Percentiles rank a stretch among this genome's conserved stretches.
phyloP scores from a whole-genome alignment of 1,284 basidiomycete species.

The Hemileia vastatrix region DNA sequence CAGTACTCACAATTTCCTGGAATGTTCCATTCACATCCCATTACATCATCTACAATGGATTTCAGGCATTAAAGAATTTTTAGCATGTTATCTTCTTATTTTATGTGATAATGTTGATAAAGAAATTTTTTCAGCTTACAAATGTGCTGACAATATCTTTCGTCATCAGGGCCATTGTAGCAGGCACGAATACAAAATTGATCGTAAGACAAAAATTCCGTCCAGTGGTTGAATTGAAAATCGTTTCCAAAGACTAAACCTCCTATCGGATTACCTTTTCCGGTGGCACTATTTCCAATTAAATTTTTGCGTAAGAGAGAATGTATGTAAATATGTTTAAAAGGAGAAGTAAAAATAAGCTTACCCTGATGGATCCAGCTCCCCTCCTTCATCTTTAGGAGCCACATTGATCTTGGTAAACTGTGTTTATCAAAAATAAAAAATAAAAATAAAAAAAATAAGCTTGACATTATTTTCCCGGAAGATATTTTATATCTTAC shows the following conservation, averaged over 20 bases:
- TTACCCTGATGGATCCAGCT: slow-evolving; percentile 19
- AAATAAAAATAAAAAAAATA: neutral
- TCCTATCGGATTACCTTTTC: slow-evolving; percentile 18
- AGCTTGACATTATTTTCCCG: too few relatives aligned
- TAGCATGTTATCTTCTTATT: too few relatives aligned
- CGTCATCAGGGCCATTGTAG: neutral
- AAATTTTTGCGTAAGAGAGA: neutral
- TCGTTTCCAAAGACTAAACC: slow-evolving; percentile 14
- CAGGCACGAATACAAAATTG: slow-evolving; percentile 18
- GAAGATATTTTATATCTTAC: neutral
- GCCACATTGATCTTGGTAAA: slow-evolving; percentile 21
- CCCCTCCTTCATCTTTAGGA: slow-evolving; percentile 8
- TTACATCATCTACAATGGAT: slow-evolving; percentile 7
- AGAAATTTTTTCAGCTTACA: neutral
- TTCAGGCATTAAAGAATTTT: neutral
- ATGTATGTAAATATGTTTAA: neutral
- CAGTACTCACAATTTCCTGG: slow-evolving; percentile 22
- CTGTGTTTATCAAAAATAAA: neutral
- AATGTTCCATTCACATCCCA: slow-evolving; percentile 22
- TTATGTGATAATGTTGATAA: neutral
- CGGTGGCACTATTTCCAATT: slow-evolving; percentile 2
- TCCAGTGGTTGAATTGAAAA: slow-evolving; percentile 19
- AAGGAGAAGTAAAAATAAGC: neutral
- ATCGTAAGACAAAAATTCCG: slow-evolving; percentile 14
- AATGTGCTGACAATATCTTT: slow-evolving; percentile 18